A percentile compares a stretch with the other conserved stretches of the same genome.
Conservation (phyloP, 2,329 filamentous ascomycete genomes). For the Chalaropsis thielavioides region DNA sequence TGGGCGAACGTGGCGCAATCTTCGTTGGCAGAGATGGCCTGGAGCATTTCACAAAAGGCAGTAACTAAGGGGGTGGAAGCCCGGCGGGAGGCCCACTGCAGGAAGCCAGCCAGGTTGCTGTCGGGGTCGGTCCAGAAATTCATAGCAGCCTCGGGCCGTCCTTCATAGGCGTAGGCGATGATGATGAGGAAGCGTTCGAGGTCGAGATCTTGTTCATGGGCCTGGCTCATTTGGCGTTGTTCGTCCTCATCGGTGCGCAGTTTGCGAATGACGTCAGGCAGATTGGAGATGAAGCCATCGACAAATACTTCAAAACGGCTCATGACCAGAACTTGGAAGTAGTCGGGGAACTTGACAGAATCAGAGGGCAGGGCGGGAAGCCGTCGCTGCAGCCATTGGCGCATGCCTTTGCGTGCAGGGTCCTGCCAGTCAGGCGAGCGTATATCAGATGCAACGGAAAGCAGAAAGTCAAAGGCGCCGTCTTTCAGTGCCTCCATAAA, state of each 20-base stretch:
- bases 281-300: conserved; percentile 86
- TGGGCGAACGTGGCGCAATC: conserved; percentile 75
- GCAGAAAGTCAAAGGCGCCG: conserved; percentile 80
- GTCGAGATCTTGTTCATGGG: conserved; percentile 53
- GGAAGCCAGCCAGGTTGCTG: conserved; percentile 82
- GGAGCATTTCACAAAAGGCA: conserved; percentile 92
- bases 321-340: conserved; percentile 61
- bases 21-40: conserved; percentile 69
- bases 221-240: conserved; percentile 54
- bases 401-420: conserved; percentile 66
- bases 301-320: conserved; percentile 74
- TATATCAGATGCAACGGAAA: conserved; percentile 70
- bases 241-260: conserved; percentile 82
- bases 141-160: conserved; percentile 66
- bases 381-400: conserved; percentile 70
- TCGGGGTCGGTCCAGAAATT: conserved; percentile 89
- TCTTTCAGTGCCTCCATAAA: conserved; percentile 71
- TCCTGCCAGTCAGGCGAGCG: conserved; percentile 76
- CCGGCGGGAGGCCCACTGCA: conserved; percentile 91
- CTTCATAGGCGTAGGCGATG: conserved; percentile 82
- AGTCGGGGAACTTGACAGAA: conserved; percentile 50
- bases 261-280: conserved; percentile 79
- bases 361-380: conserved; percentile 55
- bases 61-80: conserved; percentile 93
- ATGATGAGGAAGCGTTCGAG: conserved; percentile 85